Evolutionary conservation across 2,329 filamentous ascomycete genomes (phyloP).

Genomic region (Fusarium protoensiforme): DNA sequence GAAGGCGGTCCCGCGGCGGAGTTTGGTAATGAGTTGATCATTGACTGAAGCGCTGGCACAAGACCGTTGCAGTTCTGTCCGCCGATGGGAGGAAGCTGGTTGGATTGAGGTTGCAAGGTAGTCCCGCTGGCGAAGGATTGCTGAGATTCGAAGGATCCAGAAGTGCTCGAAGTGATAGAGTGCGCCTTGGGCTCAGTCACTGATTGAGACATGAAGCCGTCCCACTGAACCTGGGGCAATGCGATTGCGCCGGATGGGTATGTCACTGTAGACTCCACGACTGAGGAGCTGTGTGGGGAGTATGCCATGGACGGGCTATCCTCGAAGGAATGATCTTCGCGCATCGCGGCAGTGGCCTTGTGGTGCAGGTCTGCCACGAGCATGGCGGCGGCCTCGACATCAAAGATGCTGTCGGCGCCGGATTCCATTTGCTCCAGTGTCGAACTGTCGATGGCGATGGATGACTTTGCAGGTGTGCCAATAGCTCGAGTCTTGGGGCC

Average conservation of each 20-base stretch:
- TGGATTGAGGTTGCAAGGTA: constrained; percentile 66
- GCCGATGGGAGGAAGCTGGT: constrained; percentile 75
- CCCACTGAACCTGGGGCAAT: constrained; percentile 90
- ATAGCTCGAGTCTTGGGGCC: constrained; percentile 74
- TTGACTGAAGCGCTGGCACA: constrained; percentile 74
- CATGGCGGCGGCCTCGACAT: constrained; percentile 98
- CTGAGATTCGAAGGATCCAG: constrained; percentile 75
- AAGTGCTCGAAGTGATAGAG: constrained; percentile 74
- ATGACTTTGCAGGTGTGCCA: constrained; percentile 76
- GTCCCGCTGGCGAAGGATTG: constrained; percentile 70
- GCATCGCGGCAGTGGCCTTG: constrained; percentile 83
- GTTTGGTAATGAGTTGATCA: constrained; percentile 77
- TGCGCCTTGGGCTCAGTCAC: constrained; percentile 79
- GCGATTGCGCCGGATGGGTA: constrained; percentile 84
- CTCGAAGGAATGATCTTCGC: constrained; percentile 67
- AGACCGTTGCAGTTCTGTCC: constrained; percentile 70
- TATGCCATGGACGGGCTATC: constrained; percentile 73
- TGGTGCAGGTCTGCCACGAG: constrained; percentile 98
- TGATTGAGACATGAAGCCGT: constrained; percentile 81
- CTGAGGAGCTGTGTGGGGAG: constrained; percentile 74
- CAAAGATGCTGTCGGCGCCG: constrained; percentile 89
- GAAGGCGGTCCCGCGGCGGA: constrained; percentile 78
- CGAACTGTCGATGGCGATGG: constrained; percentile 83
- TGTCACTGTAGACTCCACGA: constrained; percentile 81
- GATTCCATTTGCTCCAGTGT: constrained; percentile 93